Evolutionary conservation across 1,139 yeast species (phyloP).

Genomic region (Saccharomyces pastorianus): DNA sequence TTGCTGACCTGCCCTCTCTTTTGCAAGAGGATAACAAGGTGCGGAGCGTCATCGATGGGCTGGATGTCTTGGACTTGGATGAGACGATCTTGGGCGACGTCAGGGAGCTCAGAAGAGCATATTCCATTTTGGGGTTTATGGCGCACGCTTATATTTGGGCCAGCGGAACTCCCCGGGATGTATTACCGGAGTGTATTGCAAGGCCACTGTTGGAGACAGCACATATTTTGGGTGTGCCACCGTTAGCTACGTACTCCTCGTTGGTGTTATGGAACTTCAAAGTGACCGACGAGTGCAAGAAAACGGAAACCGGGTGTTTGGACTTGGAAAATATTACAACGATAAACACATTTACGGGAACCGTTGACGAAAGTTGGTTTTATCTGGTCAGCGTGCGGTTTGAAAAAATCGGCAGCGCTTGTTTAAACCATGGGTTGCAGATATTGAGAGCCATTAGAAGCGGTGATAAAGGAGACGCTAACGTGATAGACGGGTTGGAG

Average conservation of each 20-base stretch:
- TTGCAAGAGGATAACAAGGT: background rate
- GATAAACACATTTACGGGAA: slow-evolving; percentile 79
- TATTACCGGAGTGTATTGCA: slow-evolving; percentile 60
- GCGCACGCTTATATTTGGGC: slow-evolving; percentile 91
- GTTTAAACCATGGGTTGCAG: slow-evolving; percentile 49
- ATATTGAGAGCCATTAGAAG: slow-evolving; percentile 48
- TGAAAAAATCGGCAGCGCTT: slow-evolving; percentile 71
- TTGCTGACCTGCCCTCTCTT: background rate
- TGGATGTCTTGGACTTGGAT: background rate
- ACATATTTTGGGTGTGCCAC: slow-evolving; percentile 63
- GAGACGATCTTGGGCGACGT: slow-evolving; percentile 25
- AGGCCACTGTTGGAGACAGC: slow-evolving; percentile 58
- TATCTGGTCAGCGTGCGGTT: slow-evolving; percentile 81
- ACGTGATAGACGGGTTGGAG: slow-evolving; percentile 23
- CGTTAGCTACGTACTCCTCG: slow-evolving; percentile 81
- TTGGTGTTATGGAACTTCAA: slow-evolving; percentile 83
- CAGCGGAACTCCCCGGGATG: slow-evolving; percentile 56
- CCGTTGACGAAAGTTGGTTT: slow-evolving; percentile 90
- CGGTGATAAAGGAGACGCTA: slow-evolving; percentile 3
- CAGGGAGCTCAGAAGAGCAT: slow-evolving; percentile 67
- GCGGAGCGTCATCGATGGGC: background rate
- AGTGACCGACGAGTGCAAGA: slow-evolving; percentile 41
- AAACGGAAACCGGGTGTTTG: slow-evolving; percentile 20
- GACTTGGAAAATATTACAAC: slow-evolving; percentile 54
- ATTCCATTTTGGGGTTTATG: slow-evolving; percentile 66